Percentiles rank a stretch among this genome's conserved stretches.
Conservation (phyloP, 768 basidiomycete species). For the Rhizopogon sp. region DNA sequence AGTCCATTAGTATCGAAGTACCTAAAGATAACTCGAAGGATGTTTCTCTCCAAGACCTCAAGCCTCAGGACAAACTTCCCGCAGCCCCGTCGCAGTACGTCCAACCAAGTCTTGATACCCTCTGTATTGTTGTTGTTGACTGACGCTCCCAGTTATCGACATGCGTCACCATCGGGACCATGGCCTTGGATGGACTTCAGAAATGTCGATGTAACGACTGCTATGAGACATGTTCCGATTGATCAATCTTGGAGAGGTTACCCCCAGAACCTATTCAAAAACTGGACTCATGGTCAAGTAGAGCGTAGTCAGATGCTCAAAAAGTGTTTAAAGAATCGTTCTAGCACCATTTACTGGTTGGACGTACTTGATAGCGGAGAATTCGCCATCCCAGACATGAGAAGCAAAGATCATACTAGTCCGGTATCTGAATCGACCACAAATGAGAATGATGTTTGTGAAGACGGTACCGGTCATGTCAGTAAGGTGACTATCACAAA, state of each 20-base stretch:
- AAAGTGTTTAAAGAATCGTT: constrained; percentile 8
- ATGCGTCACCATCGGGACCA: constrained; percentile 21
- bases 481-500: constrained; percentile 4
- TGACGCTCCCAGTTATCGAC: constrained; percentile 8
- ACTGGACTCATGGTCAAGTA: constrained; percentile 29
- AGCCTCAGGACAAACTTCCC: neutral
- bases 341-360: constrained; percentile 20
- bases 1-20: neutral
- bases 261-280: constrained; percentile 24
- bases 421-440: neutral
- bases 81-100: neutral
- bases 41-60: neutral
- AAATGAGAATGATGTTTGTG: no score
- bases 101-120: no score
- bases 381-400: constrained; percentile 2
- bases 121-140: neutral
- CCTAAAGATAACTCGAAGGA: no score
- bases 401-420: neutral
- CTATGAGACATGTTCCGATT: neutral
- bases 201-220: neutral
- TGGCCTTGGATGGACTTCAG: constrained; percentile 29
- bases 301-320: constrained; percentile 25
- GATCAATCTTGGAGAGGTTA: constrained; percentile 19
- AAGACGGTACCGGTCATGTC: no score
- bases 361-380: constrained; percentile 12